phyloP scores from a whole-genome alignment of 805 yeast genomes.

The Wickerhamiella musiphila region DNA sequence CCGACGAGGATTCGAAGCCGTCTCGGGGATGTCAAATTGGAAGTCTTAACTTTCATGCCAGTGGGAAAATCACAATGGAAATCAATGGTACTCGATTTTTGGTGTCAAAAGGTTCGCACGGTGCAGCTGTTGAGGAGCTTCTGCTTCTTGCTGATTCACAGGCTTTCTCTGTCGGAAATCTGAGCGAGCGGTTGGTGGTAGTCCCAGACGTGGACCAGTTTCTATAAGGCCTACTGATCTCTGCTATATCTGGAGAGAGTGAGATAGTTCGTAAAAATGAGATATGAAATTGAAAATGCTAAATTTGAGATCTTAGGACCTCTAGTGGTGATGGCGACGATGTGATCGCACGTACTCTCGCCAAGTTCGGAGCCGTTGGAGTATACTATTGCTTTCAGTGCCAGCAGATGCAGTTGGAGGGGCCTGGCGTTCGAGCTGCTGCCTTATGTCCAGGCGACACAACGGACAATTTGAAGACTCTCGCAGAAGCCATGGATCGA shows the following conservation, averaged over 20 bases:
- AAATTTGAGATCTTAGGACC: no score
- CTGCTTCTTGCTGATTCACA: conserved; percentile 34
- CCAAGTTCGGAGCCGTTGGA: no score
- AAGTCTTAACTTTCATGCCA: conserved; percentile 53
- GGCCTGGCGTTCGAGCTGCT: neutral
- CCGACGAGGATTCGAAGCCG: conserved; percentile 3
- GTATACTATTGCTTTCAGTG: no score
- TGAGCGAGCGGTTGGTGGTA: conserved; percentile 39
- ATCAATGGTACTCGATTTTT: conserved; percentile 56
- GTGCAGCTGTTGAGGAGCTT: conserved; percentile 58
- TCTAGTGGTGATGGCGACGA: no score
- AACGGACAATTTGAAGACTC: conserved; percentile 70
- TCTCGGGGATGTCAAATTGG: conserved; percentile 50
- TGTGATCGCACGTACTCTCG: conserved; percentile 1
- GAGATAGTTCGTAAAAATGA: no score
- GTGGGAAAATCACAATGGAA: conserved; percentile 64
- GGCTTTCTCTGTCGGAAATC: conserved; percentile 35
- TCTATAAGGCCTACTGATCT: conserved; percentile 1
- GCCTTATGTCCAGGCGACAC: conserved; percentile 45
- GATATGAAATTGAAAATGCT: no score
- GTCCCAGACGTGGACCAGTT: conserved; percentile 29
- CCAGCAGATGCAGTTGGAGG: no score
- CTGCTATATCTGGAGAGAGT: neutral
- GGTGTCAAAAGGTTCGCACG: conserved; percentile 51
- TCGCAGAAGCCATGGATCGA: conserved; percentile 67